phyloP scores from a whole-genome alignment of 495 filamentous ascomycete species.

The Tuber calosporum region DNA sequence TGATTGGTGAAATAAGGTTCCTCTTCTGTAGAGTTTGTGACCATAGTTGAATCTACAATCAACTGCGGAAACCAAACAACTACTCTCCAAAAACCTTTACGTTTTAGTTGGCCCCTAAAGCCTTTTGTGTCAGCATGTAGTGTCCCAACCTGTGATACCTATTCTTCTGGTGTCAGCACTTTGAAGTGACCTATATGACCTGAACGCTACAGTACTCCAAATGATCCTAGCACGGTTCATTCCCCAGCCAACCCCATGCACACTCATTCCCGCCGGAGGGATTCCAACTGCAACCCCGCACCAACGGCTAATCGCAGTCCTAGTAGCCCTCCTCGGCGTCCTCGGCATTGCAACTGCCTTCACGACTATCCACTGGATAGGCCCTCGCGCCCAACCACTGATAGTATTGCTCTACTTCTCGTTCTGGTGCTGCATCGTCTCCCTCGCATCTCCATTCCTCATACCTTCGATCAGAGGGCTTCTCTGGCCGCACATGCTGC shows the following conservation, averaged over 20 bases:
- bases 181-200: too few species aligned
- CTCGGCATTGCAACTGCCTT: constrained; percentile 70
- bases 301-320: constrained; percentile 67
- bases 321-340: constrained; percentile 70
- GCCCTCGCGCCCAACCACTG: constrained; percentile 72
- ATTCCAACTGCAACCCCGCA: constrained; percentile 47
- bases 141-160: too few species aligned
- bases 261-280: constrained; percentile 39
- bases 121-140: too few species aligned
- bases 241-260: constrained; percentile 34
- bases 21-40: too few species aligned
- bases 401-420: constrained; percentile 85
- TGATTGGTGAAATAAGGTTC: too few species aligned
- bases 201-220: constrained; percentile 6
- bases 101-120: too few species aligned
- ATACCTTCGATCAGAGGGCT: constrained; percentile 53
- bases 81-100: too few species aligned
- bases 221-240: constrained; percentile 34
- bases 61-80: too few species aligned
- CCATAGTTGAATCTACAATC: too few species aligned
- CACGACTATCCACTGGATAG: constrained; percentile 77
- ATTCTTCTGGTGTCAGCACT: too few species aligned
- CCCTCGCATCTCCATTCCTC: constrained; percentile 43
- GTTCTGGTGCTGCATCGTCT: constrained; percentile 59
- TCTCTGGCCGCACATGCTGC: constrained; percentile 52